Conservation (phyloP, 345 rosid genomes). For the Brassica napus region Da-Ae NC_063435.1:6389001-6389500, state of each 20-base stretch:
- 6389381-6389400: conserved; percentile 13
- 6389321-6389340: conserved; percentile 13
- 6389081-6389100: not conserved
- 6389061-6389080: not conserved
- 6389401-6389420: conserved; percentile 17
- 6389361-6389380: not conserved
- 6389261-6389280: not conserved
- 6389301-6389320: conserved; percentile 4
- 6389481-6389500: conserved; percentile 10
- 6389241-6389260: not conserved
- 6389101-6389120: not conserved
- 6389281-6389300: not conserved
- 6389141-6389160: not conserved
- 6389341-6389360: not conserved
- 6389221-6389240: not conserved
- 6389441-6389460: not conserved
- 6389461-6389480: conserved; percentile 8
- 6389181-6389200: not conserved
- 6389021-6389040: too few relatives aligned
- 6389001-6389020: not conserved
- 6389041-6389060: not conserved
- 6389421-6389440: conserved; percentile 21
- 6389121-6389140: not conserved
- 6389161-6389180: not conserved
- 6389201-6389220: not conserved